Base-by-base conservation (phyloP, 768 basidiomycete species). In the Trametes meyenii region DNA sequence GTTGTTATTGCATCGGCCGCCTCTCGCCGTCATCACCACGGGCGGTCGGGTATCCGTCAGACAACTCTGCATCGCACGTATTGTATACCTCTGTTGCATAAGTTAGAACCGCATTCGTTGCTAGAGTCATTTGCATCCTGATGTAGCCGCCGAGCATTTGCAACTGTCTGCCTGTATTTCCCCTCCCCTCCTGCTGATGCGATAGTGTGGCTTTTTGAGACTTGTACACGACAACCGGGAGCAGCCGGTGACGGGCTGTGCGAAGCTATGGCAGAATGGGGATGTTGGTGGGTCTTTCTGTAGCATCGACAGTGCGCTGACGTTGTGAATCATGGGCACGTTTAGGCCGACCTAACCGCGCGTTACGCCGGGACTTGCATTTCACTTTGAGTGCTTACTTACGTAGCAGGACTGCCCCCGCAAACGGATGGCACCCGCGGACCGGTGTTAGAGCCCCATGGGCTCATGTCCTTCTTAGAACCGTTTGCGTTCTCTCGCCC, bases 21-120 rank as follows among this genome's bases (percentile, higher is more conserved):
- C 26, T 33, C 49, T 14, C 38, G 17, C 21, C n/a, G n/a, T 33
- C 43, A 35, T 16, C 35, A 8, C 0, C 13, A 35, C 44, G 2
- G 21, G 33, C 40, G 17, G 24, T 24, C 24, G 50, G 61, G 24
- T 45, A 57, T n/a, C n/a, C n/a, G n/a, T n/a, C n/a, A n/a, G n/a
- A 33, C 8, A 51, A 58, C 50, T 53, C 57, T 63, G 56, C 50
- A 51, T 52, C 55, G 53, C 58, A 64, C 58, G 63, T 57, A 64
- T 38, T 53, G 63, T 64, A 64, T 64, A 64, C 63, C 58, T 64
- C 52, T 59, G 57, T 59, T 64, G 61, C 61, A 58, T 51, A 51
- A 60, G 35, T 57, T 64, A 64, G 63, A 64, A 50, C 45, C 63
- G 29, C 19, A 11, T 26, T 39, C 29, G 50, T 29, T 45, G 49